Conservation (phyloP, 31 red algal genomes). For the Bonnemaisonia californica region DNA sequence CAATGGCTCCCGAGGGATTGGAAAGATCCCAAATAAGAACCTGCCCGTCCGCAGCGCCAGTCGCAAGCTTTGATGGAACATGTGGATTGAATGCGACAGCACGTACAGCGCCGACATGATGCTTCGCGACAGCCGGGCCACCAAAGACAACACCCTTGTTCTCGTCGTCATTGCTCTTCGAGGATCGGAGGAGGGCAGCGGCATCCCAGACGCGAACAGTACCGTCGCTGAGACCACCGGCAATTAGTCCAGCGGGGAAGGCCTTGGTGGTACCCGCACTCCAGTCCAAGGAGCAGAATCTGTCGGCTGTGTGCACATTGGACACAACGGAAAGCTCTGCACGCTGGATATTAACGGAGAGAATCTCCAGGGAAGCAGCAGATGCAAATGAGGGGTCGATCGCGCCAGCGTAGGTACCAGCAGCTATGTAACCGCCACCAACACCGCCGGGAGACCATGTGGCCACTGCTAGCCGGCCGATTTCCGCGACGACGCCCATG, state of each 20-base stretch:
- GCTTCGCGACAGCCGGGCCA: slow-evolving; percentile 26
- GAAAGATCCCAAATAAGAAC: slow-evolving; percentile 90
- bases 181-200: slow-evolving; percentile 54
- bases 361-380: slow-evolving; percentile 63
- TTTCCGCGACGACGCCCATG: slow-evolving; percentile 88
- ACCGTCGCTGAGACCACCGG: slow-evolving; percentile 80
- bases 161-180: slow-evolving; percentile 28
- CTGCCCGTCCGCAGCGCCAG: slow-evolving; percentile 78
- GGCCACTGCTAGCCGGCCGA: slow-evolving; percentile 63
- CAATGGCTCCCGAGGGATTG: slow-evolving; percentile 51
- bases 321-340: slow-evolving; percentile 38
- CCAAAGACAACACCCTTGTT: slow-evolving; percentile 55
- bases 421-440: slow-evolving; percentile 63
- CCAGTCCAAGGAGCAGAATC: slow-evolving; percentile 71
- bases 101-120: slow-evolving; percentile 69
- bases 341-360: slow-evolving; percentile 59
- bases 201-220: slow-evolving; percentile 95
- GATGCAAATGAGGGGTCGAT: slow-evolving; percentile 49
- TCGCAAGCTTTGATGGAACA: slow-evolving; percentile 72
- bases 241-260: slow-evolving; percentile 69
- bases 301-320: slow-evolving; percentile 39
- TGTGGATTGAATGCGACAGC: slow-evolving; percentile 78
- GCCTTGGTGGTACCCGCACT: slow-evolving; percentile 53
- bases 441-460: slow-evolving; percentile 80
- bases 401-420: slow-evolving; percentile 55